Base-by-base conservation (phyloP, 1,139 yeast genomes). In the Geotrichum fermentans region DNA sequence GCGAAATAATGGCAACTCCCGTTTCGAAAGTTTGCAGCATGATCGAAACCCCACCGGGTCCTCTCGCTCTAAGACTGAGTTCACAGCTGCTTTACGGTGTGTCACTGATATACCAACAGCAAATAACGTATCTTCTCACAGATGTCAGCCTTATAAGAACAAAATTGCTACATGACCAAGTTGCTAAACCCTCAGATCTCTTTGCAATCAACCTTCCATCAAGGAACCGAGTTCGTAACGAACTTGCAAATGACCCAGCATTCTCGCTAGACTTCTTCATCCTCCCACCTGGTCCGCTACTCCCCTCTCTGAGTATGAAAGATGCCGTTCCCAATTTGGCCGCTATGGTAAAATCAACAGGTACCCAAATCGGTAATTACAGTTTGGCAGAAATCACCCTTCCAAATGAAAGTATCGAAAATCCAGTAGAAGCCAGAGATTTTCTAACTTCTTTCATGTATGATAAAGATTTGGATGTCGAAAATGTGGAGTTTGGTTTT, bases 41-140 rank as follows among this genome's bases (percentile, higher is more conserved):
- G 44, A 47, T 50, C 38, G 45, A 36, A 20, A 34, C 35, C 4
- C 47, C 47, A 4, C 43, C 50, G 24, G 53, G 45, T 3, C 53
- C 53, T 2, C 16, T 50, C 22, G 53, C 53, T 3, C 47, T 50
- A 2, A 29, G 53, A 14, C 32, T 50, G 14, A 43, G 49, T 4
- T 47, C 53, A 1, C 49, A 47, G 24, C 40, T 50, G 14, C 38
- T 47, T 22, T 50, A 50, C 24, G 53, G 53, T 2, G 49, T 44
- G 2, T 32, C 49, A 2, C 40, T 50, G 13, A 48, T 50, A n/a
- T 47, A 46, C 33, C 44, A 38, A 14, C 51, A 43, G 29, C 50
- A 50, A 24, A 38, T 41, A 14, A 37, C 40, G 11, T 50, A 47
- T 20, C 37, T 50, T 6, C 24, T 43, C 11, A 22, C 43, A 6